phyloP scores from a whole-genome alignment of 2,329 filamentous ascomycete genomes.

The Akanthomyces muscarius region DNA sequence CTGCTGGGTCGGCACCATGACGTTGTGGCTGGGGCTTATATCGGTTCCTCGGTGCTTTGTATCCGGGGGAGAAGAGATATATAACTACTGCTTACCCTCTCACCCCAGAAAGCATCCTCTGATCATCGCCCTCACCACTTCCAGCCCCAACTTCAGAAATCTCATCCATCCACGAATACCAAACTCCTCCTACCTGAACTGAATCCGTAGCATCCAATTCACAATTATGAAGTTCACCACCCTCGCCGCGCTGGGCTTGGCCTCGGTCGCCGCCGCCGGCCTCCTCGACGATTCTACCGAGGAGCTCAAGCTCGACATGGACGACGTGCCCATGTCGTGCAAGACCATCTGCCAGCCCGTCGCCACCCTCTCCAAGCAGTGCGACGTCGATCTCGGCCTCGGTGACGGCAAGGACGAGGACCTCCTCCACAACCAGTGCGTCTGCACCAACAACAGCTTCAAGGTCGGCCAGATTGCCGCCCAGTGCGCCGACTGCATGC shows the following conservation, averaged over 20 bases:
- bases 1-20: neutral
- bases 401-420: slow-evolving; percentile 33
- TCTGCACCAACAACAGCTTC: slow-evolving; percentile 40
- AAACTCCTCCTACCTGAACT: too few relatives aligned
- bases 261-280: slow-evolving; percentile 27
- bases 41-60: neutral
- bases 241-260: slow-evolving; percentile 21
- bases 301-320: slow-evolving; percentile 31
- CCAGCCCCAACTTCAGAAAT: neutral
- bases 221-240: slow-evolving; percentile 28
- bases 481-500: slow-evolving; percentile 37
- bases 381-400: slow-evolving; percentile 31
- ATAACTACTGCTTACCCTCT: slow-evolving; percentile 11
- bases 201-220: neutral
- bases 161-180: neutral
- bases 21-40: slow-evolving; percentile 8
- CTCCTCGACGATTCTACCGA: slow-evolving; percentile 29
- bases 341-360: slow-evolving; percentile 35
- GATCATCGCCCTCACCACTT: neutral
- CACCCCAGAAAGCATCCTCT: neutral
- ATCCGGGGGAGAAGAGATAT: neutral
- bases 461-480: slow-evolving; percentile 34
- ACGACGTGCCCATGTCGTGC: slow-evolving; percentile 34
- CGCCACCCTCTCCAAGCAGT: slow-evolving; percentile 32
- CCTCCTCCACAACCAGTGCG: slow-evolving; percentile 36